phyloP scores from a whole-genome alignment of 805 yeast species.

The Candida morakotiae region DNA sequence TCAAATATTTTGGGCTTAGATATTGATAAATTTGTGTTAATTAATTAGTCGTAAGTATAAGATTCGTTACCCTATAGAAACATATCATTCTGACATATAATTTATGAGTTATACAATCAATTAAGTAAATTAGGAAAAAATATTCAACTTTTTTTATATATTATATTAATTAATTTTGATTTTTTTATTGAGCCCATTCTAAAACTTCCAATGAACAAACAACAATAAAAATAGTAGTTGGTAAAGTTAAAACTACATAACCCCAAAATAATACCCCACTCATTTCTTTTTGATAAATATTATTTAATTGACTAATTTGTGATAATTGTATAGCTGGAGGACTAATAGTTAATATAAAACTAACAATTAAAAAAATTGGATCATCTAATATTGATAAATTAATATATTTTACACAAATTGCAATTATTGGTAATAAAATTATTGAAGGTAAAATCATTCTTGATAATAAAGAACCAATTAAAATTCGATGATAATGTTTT shows the following conservation, averaged over 20 bases:
- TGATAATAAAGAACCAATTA: conserved; percentile 66
- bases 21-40: no score
- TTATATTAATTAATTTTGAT: no score
- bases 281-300: conserved; percentile 76
- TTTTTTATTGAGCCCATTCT: conserved; percentile 39
- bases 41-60: no score
- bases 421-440: conserved; percentile 62
- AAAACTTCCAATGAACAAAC: conserved; percentile 61
- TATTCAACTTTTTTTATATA: no score
- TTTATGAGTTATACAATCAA: no score
- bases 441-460: conserved; percentile 77
- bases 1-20: no score
- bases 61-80: no score
- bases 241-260: conserved; percentile 69
- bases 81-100: no score
- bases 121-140: no score
- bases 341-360: conserved; percentile 68
- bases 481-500: conserved; percentile 56
- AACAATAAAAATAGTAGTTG: conserved; percentile 70
- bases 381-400: conserved; percentile 70
- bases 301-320: conserved; percentile 75
- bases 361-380: conserved; percentile 74
- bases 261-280: conserved; percentile 82
- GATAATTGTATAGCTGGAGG: conserved; percentile 85
- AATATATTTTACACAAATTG: conserved; percentile 58